Conservation (phyloP, 306 rosid genomes). For the Dicorynia guianensis region DNA sequence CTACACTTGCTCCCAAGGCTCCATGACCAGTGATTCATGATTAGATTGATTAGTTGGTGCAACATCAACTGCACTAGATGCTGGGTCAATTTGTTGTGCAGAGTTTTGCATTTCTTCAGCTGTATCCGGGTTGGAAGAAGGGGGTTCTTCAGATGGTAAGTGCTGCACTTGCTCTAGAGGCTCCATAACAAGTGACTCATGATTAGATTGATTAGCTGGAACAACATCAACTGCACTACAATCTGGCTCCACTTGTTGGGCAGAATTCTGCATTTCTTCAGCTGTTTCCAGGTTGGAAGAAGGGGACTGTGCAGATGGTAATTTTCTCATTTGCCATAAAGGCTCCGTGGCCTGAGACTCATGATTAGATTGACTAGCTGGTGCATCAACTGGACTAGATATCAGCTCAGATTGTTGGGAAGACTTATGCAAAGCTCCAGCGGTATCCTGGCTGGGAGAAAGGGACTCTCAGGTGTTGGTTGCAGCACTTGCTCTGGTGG, state of each 20-base stretch:
- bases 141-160: slow-evolving; percentile 41
- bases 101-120: slow-evolving; percentile 41
- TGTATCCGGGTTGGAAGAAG: slow-evolving; percentile 39
- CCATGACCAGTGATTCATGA: slow-evolving; percentile 31
- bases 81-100: slow-evolving; percentile 28
- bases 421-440: slow-evolving; percentile 16
- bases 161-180: slow-evolving; percentile 46
- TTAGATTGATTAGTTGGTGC: slow-evolving; percentile 35
- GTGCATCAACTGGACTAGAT: slow-evolving; percentile 25
- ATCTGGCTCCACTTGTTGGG: background rate
- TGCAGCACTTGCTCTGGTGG: slow-evolving; percentile 35
- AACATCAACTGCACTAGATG: slow-evolving; percentile 36
- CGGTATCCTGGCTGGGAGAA: background rate
- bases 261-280: background rate
- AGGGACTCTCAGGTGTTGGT: slow-evolving; percentile 22
- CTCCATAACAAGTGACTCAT: background rate
- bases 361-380: slow-evolving; percentile 20
- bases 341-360: slow-evolving; percentile 40
- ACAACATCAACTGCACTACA: slow-evolving; percentile 27
- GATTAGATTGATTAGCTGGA: background rate
- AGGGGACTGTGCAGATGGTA: slow-evolving; percentile 33
- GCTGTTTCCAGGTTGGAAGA: slow-evolving; percentile 2
- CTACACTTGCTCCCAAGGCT: slow-evolving; percentile 44
- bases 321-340: slow-evolving; percentile 18
- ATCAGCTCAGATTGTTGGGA: slow-evolving; percentile 15